These are phyloP conservation scores for Diddensiella caesifluorescens DNA, from an alignment of 805 yeast species.

Conservation along the genomic window DNA sequence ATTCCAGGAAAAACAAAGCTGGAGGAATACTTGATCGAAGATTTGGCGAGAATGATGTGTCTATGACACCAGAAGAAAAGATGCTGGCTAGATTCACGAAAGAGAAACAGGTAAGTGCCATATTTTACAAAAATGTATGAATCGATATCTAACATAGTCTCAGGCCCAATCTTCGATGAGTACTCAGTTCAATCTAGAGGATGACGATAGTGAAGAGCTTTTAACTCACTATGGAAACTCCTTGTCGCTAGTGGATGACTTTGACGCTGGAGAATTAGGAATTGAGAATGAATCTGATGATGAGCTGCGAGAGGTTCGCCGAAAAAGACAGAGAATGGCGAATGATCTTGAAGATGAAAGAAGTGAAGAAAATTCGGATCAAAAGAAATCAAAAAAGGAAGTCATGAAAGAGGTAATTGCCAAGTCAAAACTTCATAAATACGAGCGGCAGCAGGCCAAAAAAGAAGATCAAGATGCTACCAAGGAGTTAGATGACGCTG, in stretches of 20 bases:
- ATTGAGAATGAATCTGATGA: constrained; percentile 36
- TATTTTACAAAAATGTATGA: neutral
- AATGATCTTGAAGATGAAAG: constrained; percentile 34
- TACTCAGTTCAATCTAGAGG: constrained; percentile 70
- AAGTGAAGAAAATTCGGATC: constrained; percentile 37
- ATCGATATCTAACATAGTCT: neutral
- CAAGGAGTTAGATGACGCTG: constrained; percentile 34
- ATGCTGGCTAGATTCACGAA: constrained; percentile 93
- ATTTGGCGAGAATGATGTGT: constrained; percentile 79
- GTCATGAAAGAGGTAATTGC: constrained; percentile 42
- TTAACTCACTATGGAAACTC: constrained; percentile 80
- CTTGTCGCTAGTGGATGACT: constrained; percentile 53
- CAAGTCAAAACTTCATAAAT: constrained; percentile 38
- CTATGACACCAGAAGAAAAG: constrained; percentile 79
- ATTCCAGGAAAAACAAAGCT: constrained; percentile 54
- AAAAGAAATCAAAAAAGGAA: constrained; percentile 37
- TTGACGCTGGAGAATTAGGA: constrained; percentile 44
- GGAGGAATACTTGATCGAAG: constrained; percentile 82
- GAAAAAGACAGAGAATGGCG: constrained; percentile 4
- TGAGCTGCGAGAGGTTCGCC: constrained; percentile 13
- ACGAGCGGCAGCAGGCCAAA: constrained; percentile 37
- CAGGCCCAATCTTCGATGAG: constrained; percentile 56
- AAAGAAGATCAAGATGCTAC: constrained; percentile 34
- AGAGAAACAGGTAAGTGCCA: constrained; percentile 43
- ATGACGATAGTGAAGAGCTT: constrained; percentile 49